phyloP scores from a whole-genome alignment of 2,329 filamentous ascomycete genomes.

The Amauroascus niger region DNA sequence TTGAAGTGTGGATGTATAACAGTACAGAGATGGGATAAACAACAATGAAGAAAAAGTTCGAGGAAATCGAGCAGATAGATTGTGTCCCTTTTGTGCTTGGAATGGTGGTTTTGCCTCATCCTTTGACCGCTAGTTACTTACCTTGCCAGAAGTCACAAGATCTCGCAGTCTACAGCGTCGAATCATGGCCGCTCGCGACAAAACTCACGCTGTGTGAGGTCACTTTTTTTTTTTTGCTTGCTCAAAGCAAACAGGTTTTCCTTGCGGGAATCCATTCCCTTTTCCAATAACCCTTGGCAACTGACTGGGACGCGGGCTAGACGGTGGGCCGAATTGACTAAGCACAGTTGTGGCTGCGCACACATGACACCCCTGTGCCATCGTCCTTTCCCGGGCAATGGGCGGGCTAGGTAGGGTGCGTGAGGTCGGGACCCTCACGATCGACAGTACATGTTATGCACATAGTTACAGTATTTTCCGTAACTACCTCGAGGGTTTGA shows the following conservation, averaged over 20 bases:
- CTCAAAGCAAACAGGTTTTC: not conserved
- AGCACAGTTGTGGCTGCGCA: slow-evolving; percentile 1
- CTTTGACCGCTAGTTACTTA: slow-evolving; percentile 5
- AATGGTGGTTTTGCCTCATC: not conserved
- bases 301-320: no score
- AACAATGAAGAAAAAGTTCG: not conserved
- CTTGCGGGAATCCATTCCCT: no score
- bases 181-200: not conserved
- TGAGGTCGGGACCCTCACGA: not conserved
- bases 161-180: not conserved
- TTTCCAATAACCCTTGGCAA: no score
- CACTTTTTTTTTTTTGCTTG: no score
- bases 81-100: not conserved
- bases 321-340: not conserved
- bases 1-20: not conserved
- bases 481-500: not conserved
- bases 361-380: not conserved
- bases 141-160: not conserved
- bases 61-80: not conserved
- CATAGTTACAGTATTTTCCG: not conserved
- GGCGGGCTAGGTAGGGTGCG: no score
- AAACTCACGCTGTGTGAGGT: no score
- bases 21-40: not conserved
- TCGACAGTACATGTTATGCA: not conserved
- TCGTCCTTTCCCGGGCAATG: not conserved